Evolutionary conservation across 179 eudicot species (phyloP), one percentile per base, ranked within the genome.

Genomic region (Kewa caespitosa): DNA sequence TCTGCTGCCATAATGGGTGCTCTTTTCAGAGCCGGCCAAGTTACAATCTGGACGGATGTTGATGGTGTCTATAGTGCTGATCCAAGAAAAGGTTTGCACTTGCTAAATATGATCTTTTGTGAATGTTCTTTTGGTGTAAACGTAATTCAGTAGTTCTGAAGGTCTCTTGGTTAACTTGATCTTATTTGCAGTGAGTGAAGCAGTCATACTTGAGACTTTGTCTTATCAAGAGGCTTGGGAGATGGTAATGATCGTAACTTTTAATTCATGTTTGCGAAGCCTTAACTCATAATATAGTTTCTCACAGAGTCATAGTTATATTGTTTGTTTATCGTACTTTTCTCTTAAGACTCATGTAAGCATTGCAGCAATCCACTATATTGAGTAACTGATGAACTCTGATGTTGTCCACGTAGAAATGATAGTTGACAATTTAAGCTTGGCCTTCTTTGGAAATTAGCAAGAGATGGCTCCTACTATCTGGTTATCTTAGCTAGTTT

Each of bases 191-290:
- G 99, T 96, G 79, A 96, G 90, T 79, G 99, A 96, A 81, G 98
- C 99, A 65, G 98, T 96, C 78, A 85, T 94, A 78, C 85, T 96
- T 82, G 84, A 85, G 81, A 89, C 84, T 18, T 78, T 94, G 83
- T 94, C 99, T 72, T 96, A 96, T 84, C 99, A 96, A 83, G 98
- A 96, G 87, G 99, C 99, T 66, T 96, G 99, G 99, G 98, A 93
- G 86, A 93, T 93, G 99, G 98, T 93, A 79, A 76, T 25, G 32
- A 28, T 43, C 48, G 23, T 25, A 14, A 8, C 42, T 15, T 32
- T 62, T 70, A 65, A 8, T n/a, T 23, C 25, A 6, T 61, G 70
- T 27, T 43, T 41, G 33, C 62, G 20, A 55, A 25, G 38, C 33
- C 25, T 54, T 66, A 1, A n/a, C 31, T 27, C 63, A 17, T 5